A percentile compares a stretch with the other conserved stretches of the same genome.
Conservation (phyloP, 129 eudicot species). For the Flaveria linearis region DNA sequence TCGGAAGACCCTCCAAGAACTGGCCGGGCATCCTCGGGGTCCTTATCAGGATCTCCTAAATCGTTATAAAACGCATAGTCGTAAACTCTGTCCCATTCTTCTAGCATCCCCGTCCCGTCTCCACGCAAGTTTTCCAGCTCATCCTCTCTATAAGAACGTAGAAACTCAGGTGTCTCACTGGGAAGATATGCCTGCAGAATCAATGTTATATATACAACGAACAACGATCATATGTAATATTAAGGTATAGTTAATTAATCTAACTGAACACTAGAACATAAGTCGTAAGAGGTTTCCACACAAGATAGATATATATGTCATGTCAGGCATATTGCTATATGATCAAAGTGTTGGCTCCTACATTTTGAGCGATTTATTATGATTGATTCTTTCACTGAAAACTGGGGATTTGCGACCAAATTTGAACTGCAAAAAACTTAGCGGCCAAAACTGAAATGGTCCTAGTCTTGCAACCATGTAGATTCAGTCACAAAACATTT, state of each 20-base stretch:
- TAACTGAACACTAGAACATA: too few relatives aligned
- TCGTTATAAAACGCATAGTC: conserved; percentile 75
- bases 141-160: conserved; percentile 43
- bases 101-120: conserved; percentile 51
- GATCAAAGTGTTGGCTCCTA: too few relatives aligned
- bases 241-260: neutral
- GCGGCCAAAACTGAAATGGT: too few relatives aligned
- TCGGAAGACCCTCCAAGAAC: conserved; percentile 63
- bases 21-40: conserved; percentile 44
- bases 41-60: conserved; percentile 58
- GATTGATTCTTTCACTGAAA: too few relatives aligned
- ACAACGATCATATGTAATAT: neutral
- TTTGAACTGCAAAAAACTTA: too few relatives aligned
- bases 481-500: too few relatives aligned
- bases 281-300: too few relatives aligned
- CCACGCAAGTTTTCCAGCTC: conserved; percentile 58
- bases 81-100: conserved; percentile 78
- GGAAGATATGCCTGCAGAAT: conserved; percentile 64
- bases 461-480: too few relatives aligned
- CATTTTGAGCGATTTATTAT: too few relatives aligned
- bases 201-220: neutral
- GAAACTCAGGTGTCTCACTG: conserved; percentile 51
- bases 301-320: too few relatives aligned
- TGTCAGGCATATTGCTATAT: too few relatives aligned
- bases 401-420: too few relatives aligned